Base-by-base conservation (phyloP, 441 rosid species). In the Bruguiera hainesii region DNA sequence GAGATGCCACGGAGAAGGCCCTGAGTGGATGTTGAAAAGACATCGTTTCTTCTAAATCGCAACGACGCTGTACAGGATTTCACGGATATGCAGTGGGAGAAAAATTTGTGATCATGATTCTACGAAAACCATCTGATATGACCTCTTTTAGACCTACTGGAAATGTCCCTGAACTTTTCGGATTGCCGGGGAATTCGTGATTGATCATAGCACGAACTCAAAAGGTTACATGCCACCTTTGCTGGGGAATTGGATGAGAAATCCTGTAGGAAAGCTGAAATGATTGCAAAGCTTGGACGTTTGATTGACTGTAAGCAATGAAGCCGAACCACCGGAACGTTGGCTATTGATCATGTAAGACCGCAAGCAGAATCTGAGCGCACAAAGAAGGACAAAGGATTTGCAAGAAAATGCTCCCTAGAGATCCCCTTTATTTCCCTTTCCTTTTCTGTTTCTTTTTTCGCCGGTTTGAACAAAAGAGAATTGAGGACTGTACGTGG, bases 1-100 rank as follows among this genome's bases (percentile, higher is more conserved):
- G 74, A 57, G 64, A 48, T 23, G 64, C 68, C 20, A 63, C 35
- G 19, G 74, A 71, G 51, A 64, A 49, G 64, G 69, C 64, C 64
- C 74, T 71, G 58, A 57, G 35, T 28, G 63, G 63, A 56, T 63
- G 72, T 37, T 60, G 51, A 3, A 70, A 30, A 23, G 73, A 63
- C 68, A 63, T 68, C 25, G 0, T 15, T 16, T 7, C 26, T 16
- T 62, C 52, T 30, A 6, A 3, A 42, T 11, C 0, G 48, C 16
- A 42, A 16, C 0, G 2, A 6, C 21, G 10, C 0, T 11, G 13
- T 2, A 6, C 3, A 33, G 20, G 6, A 7, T 28, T 30, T n/a
- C 37, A 11, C 19, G 4, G n/a, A 19, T 4, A 7, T 18, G 31
- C 63, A 59, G 19, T 3, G 39, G n/a, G 39, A 20, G 25, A 21